Percentiles rank a stretch among this genome's conserved stretches.
Evolutionary conservation across 148 eudicot species (phyloP).

Genomic region (Silene latifolia): DNA sequence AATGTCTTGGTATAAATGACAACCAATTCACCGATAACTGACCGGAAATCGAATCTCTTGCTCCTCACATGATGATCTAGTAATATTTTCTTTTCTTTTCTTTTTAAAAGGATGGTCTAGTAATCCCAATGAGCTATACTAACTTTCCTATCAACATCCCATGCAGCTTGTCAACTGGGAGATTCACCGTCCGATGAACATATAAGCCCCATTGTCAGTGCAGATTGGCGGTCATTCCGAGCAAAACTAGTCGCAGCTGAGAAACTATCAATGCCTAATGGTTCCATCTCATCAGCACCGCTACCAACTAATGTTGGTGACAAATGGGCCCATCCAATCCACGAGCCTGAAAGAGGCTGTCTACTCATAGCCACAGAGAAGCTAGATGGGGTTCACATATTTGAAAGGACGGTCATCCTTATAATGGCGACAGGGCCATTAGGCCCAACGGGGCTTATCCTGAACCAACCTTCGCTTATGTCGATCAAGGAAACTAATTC

Average conservation of each 20-base stretch:
- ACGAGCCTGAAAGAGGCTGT: constrained; percentile 84
- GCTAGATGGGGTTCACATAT: constrained; percentile 93
- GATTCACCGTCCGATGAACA: constrained; percentile 56
- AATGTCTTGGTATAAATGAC: not conserved
- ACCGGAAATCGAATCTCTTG: not conserved
- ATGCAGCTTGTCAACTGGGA: constrained; percentile 42
- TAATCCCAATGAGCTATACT: not conserved
- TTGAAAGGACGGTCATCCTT: constrained; percentile 80
- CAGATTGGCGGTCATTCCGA: constrained; percentile 86
- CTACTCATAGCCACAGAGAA: constrained; percentile 76
- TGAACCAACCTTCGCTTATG: constrained; percentile 87
- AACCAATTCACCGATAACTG: not conserved
- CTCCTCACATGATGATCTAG: not conserved
- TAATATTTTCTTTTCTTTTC: too few relatives aligned
- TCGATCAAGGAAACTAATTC: constrained; percentile 86
- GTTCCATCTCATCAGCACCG: constrained; percentile 12
- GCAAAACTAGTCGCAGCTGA: constrained; percentile 73
- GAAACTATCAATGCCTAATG: constrained; percentile 25
- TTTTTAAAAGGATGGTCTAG: too few relatives aligned
- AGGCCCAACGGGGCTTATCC: constrained; percentile 77
- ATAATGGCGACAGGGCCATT: constrained; percentile 64
- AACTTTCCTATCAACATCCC: not conserved
- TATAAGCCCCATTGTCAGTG: constrained; percentile 21
- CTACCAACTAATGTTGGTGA: constrained; percentile 31
- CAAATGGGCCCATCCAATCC: constrained; percentile 81